Evolutionary conservation across 345 rosid species (phyloP), one percentile per base, ranked within the genome.

Genomic region (Citrus sp.): DNA sequence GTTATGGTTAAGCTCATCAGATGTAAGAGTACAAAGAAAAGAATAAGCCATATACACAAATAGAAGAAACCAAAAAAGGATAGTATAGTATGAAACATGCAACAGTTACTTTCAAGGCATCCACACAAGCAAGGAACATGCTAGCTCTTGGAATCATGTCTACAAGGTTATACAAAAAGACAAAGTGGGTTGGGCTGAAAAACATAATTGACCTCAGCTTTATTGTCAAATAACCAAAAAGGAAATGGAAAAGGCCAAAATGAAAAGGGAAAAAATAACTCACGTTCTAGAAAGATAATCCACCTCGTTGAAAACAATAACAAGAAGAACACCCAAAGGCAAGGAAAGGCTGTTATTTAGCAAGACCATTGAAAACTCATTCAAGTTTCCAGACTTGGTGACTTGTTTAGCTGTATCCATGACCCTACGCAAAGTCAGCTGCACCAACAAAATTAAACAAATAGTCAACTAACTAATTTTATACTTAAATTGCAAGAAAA

Each of bases 381-480:
- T 94, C 86, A 96, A 88, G 85, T 89, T 91, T 80, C 99, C 99
- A 58, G 97, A 91, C 84, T 83, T 90, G 6, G 98, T 92, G 75
- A 86, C 90, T 79, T 88, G 97, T 92, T 96, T 96, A 32, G 99
- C 98, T 1, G 98, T 92, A 85, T 96, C 99, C 99, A 96, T 96
- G 77, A 92, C 91, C 87, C 89, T 90, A 65, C 98, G 97, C 68
- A 92, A 84, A 60, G 97, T 96, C 81, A 96, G 85, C 99, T 96
- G 89, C 89, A 89, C 64, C 75, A 77, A 73, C 62, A 87, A 67
- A 49, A 83, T 60, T 22, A 58, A 74, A 34, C 27, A 77, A 28
- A 72, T 35, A 28, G 77, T 79, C 77, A 9, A 42, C 69, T 64
- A 80, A 72, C 68, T 73, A 60, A 24, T 25, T 21, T 34, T 19